phyloP scores from a whole-genome alignment of 805 yeast species.

The Danielia reshetovae region DNA sequence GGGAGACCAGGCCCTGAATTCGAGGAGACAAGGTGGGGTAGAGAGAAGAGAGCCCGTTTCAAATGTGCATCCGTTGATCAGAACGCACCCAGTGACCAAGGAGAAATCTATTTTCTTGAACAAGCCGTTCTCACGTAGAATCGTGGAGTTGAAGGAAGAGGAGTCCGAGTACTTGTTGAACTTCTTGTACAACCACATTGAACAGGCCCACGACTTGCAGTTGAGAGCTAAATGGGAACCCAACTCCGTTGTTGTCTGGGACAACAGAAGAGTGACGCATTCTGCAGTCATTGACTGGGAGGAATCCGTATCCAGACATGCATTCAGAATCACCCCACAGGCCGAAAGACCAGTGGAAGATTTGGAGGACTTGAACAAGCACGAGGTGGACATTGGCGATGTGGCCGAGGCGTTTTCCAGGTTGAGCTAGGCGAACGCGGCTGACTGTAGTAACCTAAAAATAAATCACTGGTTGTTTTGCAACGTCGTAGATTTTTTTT shows the following conservation, averaged over 20 bases:
- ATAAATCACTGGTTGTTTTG: too few relatives aligned
- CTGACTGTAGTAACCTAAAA: too few relatives aligned
- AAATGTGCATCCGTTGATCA: constrained; percentile 64
- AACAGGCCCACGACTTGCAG: constrained; percentile 56
- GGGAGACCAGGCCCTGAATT: constrained; percentile 60
- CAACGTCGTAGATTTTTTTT: too few relatives aligned
- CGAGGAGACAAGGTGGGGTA: constrained; percentile 53
- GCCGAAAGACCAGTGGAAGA: constrained; percentile 65
- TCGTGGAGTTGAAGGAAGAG: constrained; percentile 68
- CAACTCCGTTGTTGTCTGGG: constrained; percentile 72
- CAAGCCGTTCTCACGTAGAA: constrained; percentile 58
- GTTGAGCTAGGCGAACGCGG: too few relatives aligned
- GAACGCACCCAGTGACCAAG: constrained; percentile 69
- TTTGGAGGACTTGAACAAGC: constrained; percentile 33
- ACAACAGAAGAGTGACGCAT: constrained; percentile 68
- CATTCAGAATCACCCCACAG: constrained; percentile 67
- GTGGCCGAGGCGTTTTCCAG: constrained; percentile 12
- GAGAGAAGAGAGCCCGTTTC: constrained; percentile 63
- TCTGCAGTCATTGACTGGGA: constrained; percentile 70
- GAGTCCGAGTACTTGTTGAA: constrained; percentile 61
- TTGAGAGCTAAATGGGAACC: constrained; percentile 70
- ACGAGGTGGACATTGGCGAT: constrained; percentile 14
- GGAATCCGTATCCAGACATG: constrained; percentile 60
- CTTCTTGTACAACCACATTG: constrained; percentile 52
- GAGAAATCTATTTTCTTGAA: constrained; percentile 57